A percentile compares a stretch with the other conserved stretches of the same genome.
Evolutionary conservation across 1,284 basidiomycete genomes (phyloP).

Genomic region (Thecaphora frezii): DNA sequence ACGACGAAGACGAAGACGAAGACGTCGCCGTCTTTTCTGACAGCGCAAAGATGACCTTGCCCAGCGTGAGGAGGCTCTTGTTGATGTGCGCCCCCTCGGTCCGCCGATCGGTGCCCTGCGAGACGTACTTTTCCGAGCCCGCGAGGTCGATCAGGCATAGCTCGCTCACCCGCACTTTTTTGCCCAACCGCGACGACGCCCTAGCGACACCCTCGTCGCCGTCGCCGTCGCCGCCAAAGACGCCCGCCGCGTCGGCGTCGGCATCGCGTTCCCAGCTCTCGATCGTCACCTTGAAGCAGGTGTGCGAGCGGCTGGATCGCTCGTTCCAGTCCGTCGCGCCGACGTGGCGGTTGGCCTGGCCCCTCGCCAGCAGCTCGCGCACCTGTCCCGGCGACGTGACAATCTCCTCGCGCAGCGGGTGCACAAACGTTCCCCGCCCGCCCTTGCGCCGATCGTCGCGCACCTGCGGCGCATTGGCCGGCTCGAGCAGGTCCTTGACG

Average conservation of each 20-base stretch:
- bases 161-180: conserved; percentile 49
- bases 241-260: neutral
- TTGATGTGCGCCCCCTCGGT: conserved; percentile 64
- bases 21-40: conserved; percentile 28
- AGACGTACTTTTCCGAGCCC: conserved; percentile 82
- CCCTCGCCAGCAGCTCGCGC: conserved; percentile 77
- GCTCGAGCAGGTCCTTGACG: conserved; percentile 81
- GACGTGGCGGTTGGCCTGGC: conserved; percentile 83
- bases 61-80: conserved; percentile 61
- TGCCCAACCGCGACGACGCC: conserved; percentile 10
- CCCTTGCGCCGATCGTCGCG: conserved; percentile 40
- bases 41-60: conserved; percentile 56
- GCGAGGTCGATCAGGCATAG: conserved; percentile 92
- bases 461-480: conserved; percentile 64
- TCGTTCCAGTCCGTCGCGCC: conserved; percentile 98
- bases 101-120: conserved; percentile 40
- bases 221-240: neutral
- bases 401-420: conserved; percentile 82
- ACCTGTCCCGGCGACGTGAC: conserved; percentile 86
- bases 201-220: conserved; percentile 1
- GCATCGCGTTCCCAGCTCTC: conserved; percentile 36
- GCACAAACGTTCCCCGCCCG: conserved; percentile 62
- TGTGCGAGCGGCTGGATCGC: conserved; percentile 85
- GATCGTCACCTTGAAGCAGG: conserved; percentile 65
- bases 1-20: neutral